Evolutionary conservation across 345 rosid genomes (phyloP), one percentile per base, ranked within the genome.

Genomic region (Eucalyptus dawsonii): DNA sequence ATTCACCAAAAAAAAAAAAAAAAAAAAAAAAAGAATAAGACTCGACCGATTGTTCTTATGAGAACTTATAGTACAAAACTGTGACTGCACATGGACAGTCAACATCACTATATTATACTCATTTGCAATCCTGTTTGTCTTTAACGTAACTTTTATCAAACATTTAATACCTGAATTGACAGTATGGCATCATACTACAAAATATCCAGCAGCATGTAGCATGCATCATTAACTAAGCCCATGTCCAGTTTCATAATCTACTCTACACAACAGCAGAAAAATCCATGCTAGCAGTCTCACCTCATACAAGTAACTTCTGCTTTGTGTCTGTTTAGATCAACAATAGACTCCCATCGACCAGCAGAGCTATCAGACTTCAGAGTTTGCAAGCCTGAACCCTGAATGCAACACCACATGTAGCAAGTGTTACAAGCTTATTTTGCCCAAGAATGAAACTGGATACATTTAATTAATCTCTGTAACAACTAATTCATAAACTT

Each of bases 221-320:
- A 60, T 27, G 67, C n/a, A 11, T 60, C 31, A 27, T 27, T 27
- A 60, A 25, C 4, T 60, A 60, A 27, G 3, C 31, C 16, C 2
- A 60, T 60, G 31, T 27, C 69, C 16, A 27, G 31, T 60, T 60
- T 27, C 69, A 60, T 27, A 27, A 60, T 60, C 31, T 60, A 27
- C 31, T 12, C 69, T 60, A 11, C 4, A 60, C 69, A 60, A 58
- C 65, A 60, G 31, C 69, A 1, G 44, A 31, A 88, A 50, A 87
- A 31, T 25, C 29, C 58, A 34, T 51, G 6, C 45, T 87, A 40
- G 25, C 21, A 2, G 47, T 53, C 2, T 92, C 85, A 95, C 97
- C 97, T 93, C 94, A 95, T 95, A 88, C 94, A 93, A 90, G 96
- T 93, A 87, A 96, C 92, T 92, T 95, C 93, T 16, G 97, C 95